Evolutionary conservation across 1,284 basidiomycete species (phyloP).

Genomic region (Neolentinus lepideus): DNA sequence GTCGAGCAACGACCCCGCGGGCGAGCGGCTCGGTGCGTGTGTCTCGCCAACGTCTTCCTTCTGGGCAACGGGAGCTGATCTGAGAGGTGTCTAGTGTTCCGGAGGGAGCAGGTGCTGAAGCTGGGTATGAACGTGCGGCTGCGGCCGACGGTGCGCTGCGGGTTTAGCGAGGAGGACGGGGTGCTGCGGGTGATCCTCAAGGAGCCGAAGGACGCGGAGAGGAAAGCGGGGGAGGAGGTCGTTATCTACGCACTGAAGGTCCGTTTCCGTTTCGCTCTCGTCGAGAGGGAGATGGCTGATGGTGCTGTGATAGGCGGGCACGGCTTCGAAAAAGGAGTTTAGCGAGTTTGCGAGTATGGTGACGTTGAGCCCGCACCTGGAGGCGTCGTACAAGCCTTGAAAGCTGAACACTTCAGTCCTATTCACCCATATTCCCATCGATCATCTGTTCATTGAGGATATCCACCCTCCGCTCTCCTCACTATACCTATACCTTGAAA

Average conservation of each 20-base stretch:
- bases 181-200: constrained; percentile 48
- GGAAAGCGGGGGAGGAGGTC: constrained; percentile 11
- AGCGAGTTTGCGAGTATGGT: constrained; percentile 15
- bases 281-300: background rate
- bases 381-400: background rate
- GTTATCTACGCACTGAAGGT: constrained; percentile 37
- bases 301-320: constrained; percentile 14
- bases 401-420: no score
- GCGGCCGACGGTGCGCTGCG: constrained; percentile 42
- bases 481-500: no score
- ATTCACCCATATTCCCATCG: no score
- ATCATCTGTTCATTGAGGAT: no score
- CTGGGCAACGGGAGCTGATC: background rate
- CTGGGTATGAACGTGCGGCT: constrained; percentile 59
- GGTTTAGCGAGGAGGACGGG: constrained; percentile 46
- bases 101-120: constrained; percentile 59
- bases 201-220: constrained; percentile 29
- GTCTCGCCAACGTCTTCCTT: constrained; percentile 1
- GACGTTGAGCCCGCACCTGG: constrained; percentile 9
- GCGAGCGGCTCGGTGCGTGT: constrained; percentile 39
- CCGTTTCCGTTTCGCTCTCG: constrained; percentile 1
- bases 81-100: constrained; percentile 42
- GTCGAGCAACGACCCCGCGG: constrained; percentile 29
- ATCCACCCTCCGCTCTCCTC: no score
- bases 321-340: constrained; percentile 18